These are phyloP conservation scores for Allium cepa DNA, from an alignment of 106 monocot genomes.

Conservation along the genomic window DNA sequence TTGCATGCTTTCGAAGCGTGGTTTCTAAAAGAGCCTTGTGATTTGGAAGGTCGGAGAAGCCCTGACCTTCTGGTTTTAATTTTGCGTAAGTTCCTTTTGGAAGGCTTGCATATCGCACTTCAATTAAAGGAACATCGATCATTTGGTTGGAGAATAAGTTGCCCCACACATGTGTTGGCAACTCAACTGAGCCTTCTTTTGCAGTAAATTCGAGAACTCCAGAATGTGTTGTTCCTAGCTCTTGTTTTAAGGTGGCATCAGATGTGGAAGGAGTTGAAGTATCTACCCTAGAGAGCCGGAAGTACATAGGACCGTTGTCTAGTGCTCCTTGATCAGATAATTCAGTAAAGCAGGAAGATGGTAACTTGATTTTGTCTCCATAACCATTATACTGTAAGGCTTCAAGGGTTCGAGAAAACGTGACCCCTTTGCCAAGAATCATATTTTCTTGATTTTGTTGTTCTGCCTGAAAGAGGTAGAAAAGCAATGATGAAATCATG, in stretches of 20 bases:
- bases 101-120: conserved; percentile 60
- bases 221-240: conserved; percentile 45
- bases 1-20: conserved; percentile 70
- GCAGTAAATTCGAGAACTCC: conserved; percentile 97
- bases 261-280: conserved; percentile 9
- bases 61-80: conserved; percentile 50
- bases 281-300: conserved; percentile 56
- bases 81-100: conserved; percentile 95
- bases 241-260: conserved; percentile 17
- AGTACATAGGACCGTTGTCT: conserved; percentile 97
- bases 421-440: conserved; percentile 53
- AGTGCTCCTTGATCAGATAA: conserved; percentile 84
- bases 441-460: conserved; percentile 66
- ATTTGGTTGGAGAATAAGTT: conserved; percentile 49
- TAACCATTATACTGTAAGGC: conserved; percentile 54
- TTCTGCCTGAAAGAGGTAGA: conserved; percentile 42
- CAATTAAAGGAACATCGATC: conserved; percentile 46
- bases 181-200: conserved; percentile 66
- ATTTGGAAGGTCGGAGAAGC: conserved; percentile 93
- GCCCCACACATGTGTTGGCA: conserved; percentile 82
- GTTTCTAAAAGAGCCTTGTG: conserved; percentile 96
- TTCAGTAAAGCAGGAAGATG: conserved; percentile 77
- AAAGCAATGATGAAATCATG: conserved; percentile 1
- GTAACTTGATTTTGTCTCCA: conserved; percentile 95
- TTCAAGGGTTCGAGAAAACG: conserved; percentile 61